Evolutionary conservation across 2,329 filamentous ascomycete species (phyloP), one percentile per base, ranked within the genome.

Genomic region (Alternaria conjuncta): DNA sequence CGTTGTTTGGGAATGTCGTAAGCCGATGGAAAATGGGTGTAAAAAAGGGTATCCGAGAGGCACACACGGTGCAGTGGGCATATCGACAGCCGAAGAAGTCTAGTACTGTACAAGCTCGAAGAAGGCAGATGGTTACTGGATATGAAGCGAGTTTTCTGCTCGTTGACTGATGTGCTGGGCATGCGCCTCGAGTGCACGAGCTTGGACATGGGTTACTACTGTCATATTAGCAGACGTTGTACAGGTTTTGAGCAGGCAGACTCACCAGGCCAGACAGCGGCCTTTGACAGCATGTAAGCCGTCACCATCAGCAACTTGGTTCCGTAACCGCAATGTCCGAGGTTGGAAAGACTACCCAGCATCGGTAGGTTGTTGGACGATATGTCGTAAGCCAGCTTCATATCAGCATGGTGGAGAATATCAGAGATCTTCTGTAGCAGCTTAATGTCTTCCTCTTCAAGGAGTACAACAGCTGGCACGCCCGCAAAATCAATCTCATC

Each of bases 401-500:
- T 84, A 78, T 97, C 93, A 10, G 93, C 89, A 65, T 88, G 91
- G 36, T 86, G 83, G 44, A 97, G 82, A 10, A 98, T 90, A 66
- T 93, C 90, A 69, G 92, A 88, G 23, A 97, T 89, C 81, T 96
- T 97, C 47, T 88, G 86, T 7, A 98, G 82, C 2, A 98, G 84
- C 79, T 95, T 95, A 68, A 92, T 87, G 70, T 99, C 95, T 75
- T 98, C 95, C 18, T 96, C 92, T 74, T 97, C 94, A 1, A 98
- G 85, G 5, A 97, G 86, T 88, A 97, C 93, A 60, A 97, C 91
- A 3, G 90, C 93, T 3, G 94, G 93, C 8, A 97, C 92, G 70
- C 94, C 90, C 1, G 86, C 84, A 55, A 93, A 86, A 72, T 97
- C 93, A 32, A 96, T 88, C 0, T 91, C 87, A 67, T 97, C 92